These are phyloP conservation scores for Mercurialis annua DNA, from an alignment of 345 rosid genomes.

Conservation along the genomic window DNA sequence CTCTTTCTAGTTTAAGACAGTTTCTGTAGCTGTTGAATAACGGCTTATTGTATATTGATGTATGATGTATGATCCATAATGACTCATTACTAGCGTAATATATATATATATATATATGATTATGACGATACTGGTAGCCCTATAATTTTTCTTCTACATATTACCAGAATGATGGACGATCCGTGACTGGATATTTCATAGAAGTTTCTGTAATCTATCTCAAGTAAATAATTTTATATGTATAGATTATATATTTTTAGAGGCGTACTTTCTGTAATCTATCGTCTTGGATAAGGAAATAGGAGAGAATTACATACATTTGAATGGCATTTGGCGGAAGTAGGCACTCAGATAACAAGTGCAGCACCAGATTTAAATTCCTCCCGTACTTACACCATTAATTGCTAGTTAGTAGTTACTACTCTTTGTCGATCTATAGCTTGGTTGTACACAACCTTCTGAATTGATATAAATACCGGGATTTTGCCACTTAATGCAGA, in stretches of 20 bases:
- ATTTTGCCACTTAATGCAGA: conserved; percentile 31
- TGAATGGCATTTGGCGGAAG: not conserved
- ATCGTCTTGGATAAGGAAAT: not conserved
- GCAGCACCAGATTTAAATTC: not conserved
- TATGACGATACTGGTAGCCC: not conserved
- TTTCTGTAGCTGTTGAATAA: not conserved
- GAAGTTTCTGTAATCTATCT: not conserved
- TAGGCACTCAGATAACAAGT: not conserved
- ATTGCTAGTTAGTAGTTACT: not conserved
- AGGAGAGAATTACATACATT: not conserved
- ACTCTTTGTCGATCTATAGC: not conserved
- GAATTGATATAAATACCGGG: not conserved
- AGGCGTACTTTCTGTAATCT: not conserved
- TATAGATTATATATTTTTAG: not conserved
- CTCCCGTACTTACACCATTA: not conserved
- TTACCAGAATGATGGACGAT: not conserved
- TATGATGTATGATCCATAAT: not conserved
- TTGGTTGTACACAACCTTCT: not conserved
- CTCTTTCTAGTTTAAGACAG: not conserved
- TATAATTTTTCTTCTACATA: not conserved
- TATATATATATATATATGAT: too few species aligned
- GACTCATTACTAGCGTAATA: not conserved
- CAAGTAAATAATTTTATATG: not conserved
- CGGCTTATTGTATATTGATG: not conserved
- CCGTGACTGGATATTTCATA: not conserved